Conservation (phyloP, 305 asterid genomes). For the Vinca major region DNA sequence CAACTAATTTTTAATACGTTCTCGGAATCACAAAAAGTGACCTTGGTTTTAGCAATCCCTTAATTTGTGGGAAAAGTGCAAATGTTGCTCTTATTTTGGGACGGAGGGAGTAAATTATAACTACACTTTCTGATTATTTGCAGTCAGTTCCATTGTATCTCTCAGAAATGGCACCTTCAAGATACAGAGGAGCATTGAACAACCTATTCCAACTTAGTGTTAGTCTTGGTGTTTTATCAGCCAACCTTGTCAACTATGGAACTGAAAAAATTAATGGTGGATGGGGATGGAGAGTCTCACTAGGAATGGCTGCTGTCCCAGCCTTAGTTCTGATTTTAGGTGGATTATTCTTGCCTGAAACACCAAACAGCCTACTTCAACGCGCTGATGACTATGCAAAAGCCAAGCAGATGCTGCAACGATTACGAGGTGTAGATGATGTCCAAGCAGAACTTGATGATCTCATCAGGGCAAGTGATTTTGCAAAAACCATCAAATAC, state of each 20-base stretch:
- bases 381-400: conserved; percentile 24
- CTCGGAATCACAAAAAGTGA: too few relatives aligned
- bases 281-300: conserved; percentile 56
- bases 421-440: conserved; percentile 36
- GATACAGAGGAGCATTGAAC: conserved; percentile 44
- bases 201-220: conserved; percentile 35
- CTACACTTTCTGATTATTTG: not conserved
- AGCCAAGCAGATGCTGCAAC: conserved; percentile 31
- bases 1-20: too few relatives aligned
- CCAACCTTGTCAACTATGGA: conserved; percentile 37
- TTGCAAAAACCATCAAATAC: conserved; percentile 28
- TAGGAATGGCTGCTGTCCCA: conserved; percentile 43
- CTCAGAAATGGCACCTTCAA: conserved; percentile 57
- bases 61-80: too few relatives aligned
- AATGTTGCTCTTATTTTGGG: too few relatives aligned
- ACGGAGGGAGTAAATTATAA: not conserved
- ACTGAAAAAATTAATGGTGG: conserved; percentile 31
- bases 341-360: conserved; percentile 50
- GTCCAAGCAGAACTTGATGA: conserved; percentile 52
- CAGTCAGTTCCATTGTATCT: conserved; percentile 56
- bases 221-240: conserved; percentile 27
- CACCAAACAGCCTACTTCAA: conserved; percentile 52
- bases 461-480: conserved; percentile 36
- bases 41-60: not conserved
- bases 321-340: conserved; percentile 37